Base-by-base conservation (phyloP, 2,329 filamentous ascomycete genomes). In the Madurella fahalii region DNA sequence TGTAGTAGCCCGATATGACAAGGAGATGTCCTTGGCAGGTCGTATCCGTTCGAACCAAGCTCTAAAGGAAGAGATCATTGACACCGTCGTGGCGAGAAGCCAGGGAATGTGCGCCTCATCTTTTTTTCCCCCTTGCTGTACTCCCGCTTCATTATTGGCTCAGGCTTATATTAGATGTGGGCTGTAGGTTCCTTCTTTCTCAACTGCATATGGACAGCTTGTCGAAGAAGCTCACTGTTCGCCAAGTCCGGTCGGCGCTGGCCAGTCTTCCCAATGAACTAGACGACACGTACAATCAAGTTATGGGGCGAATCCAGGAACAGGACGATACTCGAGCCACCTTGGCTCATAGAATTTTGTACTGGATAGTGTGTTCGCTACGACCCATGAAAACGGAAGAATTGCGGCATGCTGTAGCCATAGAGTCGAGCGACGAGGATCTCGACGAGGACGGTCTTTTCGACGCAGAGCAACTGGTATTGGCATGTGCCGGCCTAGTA, bases 331-430 rank as follows among this genome's bases (percentile, higher is more conserved):
- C 1, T 0, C 16, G 1, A 74, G 31, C 31, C 7, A 12, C 31
- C 31, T 12, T 34, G 12, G 31, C 31, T 12, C 31, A 34, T 12
- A 34, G 31, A 34, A 12, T 34, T 7, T 12, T 34, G 7, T 34
- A 34, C 12, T 34, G 31, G 31, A 34, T 34, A 7, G 7, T 12
- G 7, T 34, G 12, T 34, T 34, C 31, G 31, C 31, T 34, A 7
- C 31, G 31, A 34, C 31, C 31, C 7, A 7, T 34, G 7, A 34
- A 7, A 7, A 12, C 12, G 7, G 31, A 7, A 7, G 31, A 78
- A 53, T 65, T 79, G 4, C 67, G 68, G 47, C 67, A 77, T 56
- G 75, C 74, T 0, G 66, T 80, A 13, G 74, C 71, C 0, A 61
- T 74, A 0, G 68, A 74, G 40, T 1, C 49, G 2, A 67, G 58